Conservation (phyloP, 2,329 filamentous ascomycete species). For the Fusarium sp. region DNA sequence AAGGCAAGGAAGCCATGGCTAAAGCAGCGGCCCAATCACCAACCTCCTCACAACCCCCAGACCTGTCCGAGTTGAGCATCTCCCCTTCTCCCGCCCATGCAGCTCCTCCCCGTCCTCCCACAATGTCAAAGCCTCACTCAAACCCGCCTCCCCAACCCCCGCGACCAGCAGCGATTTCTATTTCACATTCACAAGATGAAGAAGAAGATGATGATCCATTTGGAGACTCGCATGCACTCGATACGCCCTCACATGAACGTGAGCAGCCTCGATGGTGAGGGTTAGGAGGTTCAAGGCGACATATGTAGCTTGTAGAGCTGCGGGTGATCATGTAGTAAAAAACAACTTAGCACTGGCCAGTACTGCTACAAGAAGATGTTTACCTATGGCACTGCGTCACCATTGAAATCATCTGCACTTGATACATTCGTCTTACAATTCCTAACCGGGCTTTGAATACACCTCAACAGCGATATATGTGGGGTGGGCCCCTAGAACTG, state of each 20-base stretch:
- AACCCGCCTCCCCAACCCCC: conserved; percentile 36
- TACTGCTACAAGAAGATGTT: background rate
- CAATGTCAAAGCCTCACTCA: conserved; percentile 41
- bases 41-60: conserved; percentile 53
- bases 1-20: conserved; percentile 60
- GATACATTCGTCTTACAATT: background rate
- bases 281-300: background rate
- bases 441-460: background rate
- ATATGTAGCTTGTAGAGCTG: background rate
- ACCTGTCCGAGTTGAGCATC: conserved; percentile 60
- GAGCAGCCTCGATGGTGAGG: conserved; percentile 48
- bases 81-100: conserved; percentile 54
- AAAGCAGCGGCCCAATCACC: conserved; percentile 54
- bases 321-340: background rate
- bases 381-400: background rate
- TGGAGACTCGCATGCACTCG: conserved; percentile 80
- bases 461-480: no score
- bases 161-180: conserved; percentile 14
- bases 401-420: background rate
- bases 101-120: conserved; percentile 56
- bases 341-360: background rate
- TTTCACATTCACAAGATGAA: conserved; percentile 66
- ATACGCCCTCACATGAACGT: conserved; percentile 48
- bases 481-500: background rate
- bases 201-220: conserved; percentile 91